A percentile compares a stretch with the other conserved stretches of the same genome.
These are phyloP conservation scores for Fusarium sp. DNA, from an alignment of 2,329 filamentous ascomycete genomes.

Conservation along the genomic window DNA sequence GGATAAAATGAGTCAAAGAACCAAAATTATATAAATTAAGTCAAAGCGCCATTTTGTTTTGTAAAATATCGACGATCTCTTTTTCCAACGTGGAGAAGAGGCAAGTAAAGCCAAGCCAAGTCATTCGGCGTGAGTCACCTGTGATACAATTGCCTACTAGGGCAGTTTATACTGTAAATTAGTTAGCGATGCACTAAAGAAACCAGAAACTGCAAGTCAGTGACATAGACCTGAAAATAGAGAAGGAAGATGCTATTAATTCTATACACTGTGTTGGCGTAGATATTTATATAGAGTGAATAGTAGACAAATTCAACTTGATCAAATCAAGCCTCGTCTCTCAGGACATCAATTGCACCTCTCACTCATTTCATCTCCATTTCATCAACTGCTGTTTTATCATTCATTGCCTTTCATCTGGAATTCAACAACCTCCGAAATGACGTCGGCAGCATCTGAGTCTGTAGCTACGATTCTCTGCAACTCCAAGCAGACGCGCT, in stretches of 20 bases:
- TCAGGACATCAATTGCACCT: neutral
- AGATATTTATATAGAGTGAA: neutral
- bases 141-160: neutral
- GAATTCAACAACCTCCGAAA: slow-evolving; percentile 34
- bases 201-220: neutral
- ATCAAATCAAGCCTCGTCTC: slow-evolving; percentile 6
- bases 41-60: slow-evolving; percentile 1
- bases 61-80: neutral
- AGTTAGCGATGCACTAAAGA: neutral
- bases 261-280: neutral
- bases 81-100: neutral
- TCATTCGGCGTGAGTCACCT: slow-evolving; percentile 45
- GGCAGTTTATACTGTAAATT: neutral
- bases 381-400: neutral
- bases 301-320: neutral
- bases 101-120: neutral
- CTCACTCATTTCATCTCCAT: neutral
- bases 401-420: neutral
- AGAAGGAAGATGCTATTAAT: neutral
- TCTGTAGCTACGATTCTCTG: slow-evolving; percentile 67
- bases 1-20: slow-evolving; percentile 14
- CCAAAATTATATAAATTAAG: slow-evolving; percentile 3
- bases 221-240: neutral
- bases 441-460: slow-evolving; percentile 63
- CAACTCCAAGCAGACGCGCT: slow-evolving; percentile 74